These are phyloP conservation scores for Beauveria australis DNA, from an alignment of 2,329 filamentous ascomycete species.

Conservation along the genomic window DNA sequence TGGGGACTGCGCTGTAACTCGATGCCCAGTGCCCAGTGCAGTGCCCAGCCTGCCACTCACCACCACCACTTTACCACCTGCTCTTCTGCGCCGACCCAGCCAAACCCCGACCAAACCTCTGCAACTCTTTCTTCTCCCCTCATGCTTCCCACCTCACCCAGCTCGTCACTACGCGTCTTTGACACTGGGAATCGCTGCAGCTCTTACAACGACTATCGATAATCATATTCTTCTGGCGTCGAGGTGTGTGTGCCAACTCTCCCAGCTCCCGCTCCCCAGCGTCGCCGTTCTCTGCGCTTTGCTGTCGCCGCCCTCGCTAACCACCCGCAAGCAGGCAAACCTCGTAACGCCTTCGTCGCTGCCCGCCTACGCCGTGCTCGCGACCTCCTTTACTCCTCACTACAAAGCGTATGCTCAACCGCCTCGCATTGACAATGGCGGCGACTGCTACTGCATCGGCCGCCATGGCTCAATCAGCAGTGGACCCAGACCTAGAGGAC, in stretches of 20 bases:
- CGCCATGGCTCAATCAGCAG: conserved; percentile 36
- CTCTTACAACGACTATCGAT: not conserved
- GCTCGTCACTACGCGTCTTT: conserved; percentile 3
- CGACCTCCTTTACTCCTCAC: conserved; percentile 14
- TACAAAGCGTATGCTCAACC: not conserved
- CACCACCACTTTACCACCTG: not conserved
- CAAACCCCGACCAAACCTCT: conserved; percentile 9
- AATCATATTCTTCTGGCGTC: not conserved
- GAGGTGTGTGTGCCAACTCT: conserved; percentile 2
- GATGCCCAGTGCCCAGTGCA: not conserved
- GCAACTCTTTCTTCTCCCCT: conserved; percentile 10
- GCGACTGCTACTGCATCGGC: conserved; percentile 42
- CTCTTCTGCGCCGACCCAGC: conserved; percentile 4
- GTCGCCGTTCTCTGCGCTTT: conserved; percentile 3
- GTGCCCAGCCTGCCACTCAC: not conserved
- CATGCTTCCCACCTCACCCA: conserved; percentile 6
- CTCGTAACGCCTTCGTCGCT: conserved; percentile 36
- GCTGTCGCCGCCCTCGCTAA: conserved; percentile 12
- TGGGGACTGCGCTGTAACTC: not conserved
- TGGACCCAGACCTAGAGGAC: conserved; percentile 44
- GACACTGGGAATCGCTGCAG: not conserved
- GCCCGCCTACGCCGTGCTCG: conserved; percentile 34
- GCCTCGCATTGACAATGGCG: conserved; percentile 34
- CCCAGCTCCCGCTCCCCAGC: conserved; percentile 6
- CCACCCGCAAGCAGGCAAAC: conserved; percentile 13